Percentiles rank a stretch among this genome's conserved stretches.
Evolutionary conservation across 2,329 filamentous ascomycete species (phyloP).

Genomic region (Epichloe uncinata): DNA sequence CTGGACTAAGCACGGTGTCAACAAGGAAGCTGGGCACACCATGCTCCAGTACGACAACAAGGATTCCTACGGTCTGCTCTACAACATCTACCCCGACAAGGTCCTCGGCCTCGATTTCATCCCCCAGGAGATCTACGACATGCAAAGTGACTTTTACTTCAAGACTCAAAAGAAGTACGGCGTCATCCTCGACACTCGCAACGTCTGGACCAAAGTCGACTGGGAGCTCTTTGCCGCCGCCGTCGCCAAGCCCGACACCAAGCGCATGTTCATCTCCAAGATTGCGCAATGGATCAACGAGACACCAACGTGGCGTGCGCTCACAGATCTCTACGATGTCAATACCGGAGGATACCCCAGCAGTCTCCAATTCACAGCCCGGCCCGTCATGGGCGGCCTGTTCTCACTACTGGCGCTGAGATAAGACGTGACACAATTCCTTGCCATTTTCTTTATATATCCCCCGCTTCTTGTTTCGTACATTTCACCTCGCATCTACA

Average conservation of each 20-base stretch:
- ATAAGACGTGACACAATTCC: not conserved
- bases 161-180: constrained; percentile 61
- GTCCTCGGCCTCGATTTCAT: constrained; percentile 68
- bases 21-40: constrained; percentile 54
- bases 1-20: constrained; percentile 61
- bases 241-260: constrained; percentile 47
- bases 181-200: constrained; percentile 69
- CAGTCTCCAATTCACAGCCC: constrained; percentile 57
- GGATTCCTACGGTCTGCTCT: constrained; percentile 43
- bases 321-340: constrained; percentile 69
- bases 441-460: not conserved
- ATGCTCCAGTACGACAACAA: constrained; percentile 65
- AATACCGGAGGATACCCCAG: constrained; percentile 52
- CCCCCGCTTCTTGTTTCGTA: not conserved
- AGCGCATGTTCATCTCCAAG: constrained; percentile 51
- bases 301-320: constrained; percentile 54
- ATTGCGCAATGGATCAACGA: constrained; percentile 64
- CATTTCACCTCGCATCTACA: too few relatives aligned
- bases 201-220: constrained; percentile 73
- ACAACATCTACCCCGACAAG: constrained; percentile 72
- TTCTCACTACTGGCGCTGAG: constrained; percentile 62
- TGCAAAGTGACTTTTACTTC: constrained; percentile 66
- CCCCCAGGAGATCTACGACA: constrained; percentile 56
- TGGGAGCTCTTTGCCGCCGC: constrained; percentile 83
- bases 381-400: constrained; percentile 68